Evolutionary conservation across 192 early-diverging fungal species (phyloP), one percentile per base, ranked within the genome.

Genomic region (Gonapodya prolifera): DNA sequence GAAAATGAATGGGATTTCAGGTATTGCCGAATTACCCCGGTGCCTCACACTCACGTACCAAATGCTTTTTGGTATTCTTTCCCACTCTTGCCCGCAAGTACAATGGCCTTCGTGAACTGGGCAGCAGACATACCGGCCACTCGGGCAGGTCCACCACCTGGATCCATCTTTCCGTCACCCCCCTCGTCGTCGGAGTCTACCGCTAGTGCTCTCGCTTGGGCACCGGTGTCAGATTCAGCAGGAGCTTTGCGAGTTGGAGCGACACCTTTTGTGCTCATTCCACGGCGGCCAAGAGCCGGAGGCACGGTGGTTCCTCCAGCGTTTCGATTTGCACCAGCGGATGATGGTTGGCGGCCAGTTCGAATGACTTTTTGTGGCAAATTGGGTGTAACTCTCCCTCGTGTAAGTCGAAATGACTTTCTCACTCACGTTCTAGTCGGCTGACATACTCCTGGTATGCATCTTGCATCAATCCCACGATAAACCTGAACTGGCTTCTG

Each of bases 401-500:
- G 69, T 85, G 70, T 35, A 29, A 31, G 61, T 70, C 33, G 8
- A 34, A n/a, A 77, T 87, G 83, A 18, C 34, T 75, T 16, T 16
- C 23, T 23, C 45, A 61, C 45, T 61, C 45, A 61, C 45, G 45
- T 61, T 61, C 45, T 23, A 61, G 23, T 23, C 45, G 45, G 45
- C 45, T 81, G 23, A 87, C 78, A 35, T 90, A 83, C 2, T 85
- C 85, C 32, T 83, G 83, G 77, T 92, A 95, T 0, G 89, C 90
- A 33, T 89, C 86, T 30, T 83, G 82, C 81, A 97, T 86, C 73
- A 92, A 89, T 30, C 88, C 89, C 1, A 92, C 87, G 70, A 96
- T 95, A 89, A 91, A 97, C 35, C 89, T 82, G 80, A 94, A 95
- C 82, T 95, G 96, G 78, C 88, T 91, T 75, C 93, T 92, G 34